These are phyloP conservation scores for Candida krabiensis DNA, from an alignment of 805 yeast species.

Conservation along the genomic window DNA sequence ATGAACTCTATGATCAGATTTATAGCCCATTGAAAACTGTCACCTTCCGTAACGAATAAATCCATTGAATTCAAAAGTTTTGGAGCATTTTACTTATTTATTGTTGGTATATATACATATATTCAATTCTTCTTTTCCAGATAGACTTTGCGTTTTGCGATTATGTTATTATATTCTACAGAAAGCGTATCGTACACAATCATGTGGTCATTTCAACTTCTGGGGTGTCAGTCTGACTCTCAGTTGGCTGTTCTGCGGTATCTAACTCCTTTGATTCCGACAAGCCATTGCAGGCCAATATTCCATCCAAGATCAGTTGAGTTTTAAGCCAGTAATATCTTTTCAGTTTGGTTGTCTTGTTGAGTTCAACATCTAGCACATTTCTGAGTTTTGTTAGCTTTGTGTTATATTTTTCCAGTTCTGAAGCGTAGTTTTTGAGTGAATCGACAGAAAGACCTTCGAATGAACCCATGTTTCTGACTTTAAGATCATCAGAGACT, in stretches of 20 bases:
- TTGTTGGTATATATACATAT: no score
- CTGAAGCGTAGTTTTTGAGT: slow-evolving; percentile 15
- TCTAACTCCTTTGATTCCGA: no score
- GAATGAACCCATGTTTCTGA: slow-evolving; percentile 10
- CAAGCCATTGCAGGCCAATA: no score
- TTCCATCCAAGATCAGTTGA: slow-evolving; percentile 25
- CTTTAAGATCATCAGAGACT: neutral
- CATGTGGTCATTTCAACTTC: neutral
- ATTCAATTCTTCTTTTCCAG: no score
- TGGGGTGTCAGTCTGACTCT: no score
- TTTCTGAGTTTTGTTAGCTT: slow-evolving; percentile 19
- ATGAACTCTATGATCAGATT: slow-evolving; percentile 28
- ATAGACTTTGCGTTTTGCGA: no score
- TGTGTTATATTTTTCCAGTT: slow-evolving; percentile 21
- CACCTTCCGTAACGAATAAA: slow-evolving; percentile 31
- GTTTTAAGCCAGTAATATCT: slow-evolving; percentile 29
- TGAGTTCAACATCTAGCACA: slow-evolving; percentile 23
- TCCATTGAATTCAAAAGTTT: no score
- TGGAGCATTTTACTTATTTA: no score
- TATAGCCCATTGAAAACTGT: slow-evolving; percentile 33
- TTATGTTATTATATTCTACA: no score
- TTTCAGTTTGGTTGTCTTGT: slow-evolving; percentile 13
- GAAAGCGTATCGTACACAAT: no score
- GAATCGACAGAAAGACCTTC: slow-evolving; percentile 16
- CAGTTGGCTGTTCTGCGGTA: no score